phyloP scores from a whole-genome alignment of 2,329 filamentous ascomycete species.

The Fusarium avenaceum region DNA sequence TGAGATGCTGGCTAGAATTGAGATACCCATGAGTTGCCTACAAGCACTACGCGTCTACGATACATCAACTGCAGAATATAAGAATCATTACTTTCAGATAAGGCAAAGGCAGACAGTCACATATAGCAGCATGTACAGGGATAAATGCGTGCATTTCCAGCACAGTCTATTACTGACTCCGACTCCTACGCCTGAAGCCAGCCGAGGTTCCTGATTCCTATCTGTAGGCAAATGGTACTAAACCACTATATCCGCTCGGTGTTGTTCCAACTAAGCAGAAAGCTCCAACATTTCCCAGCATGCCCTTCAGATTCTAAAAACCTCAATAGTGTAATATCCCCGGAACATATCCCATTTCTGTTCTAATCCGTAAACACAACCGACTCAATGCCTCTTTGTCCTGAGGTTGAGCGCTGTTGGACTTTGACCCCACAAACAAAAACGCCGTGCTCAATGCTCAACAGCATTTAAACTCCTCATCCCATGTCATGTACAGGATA shows the following conservation, averaged over 20 bases:
- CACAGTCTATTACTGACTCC: constrained; percentile 47
- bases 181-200: constrained; percentile 50
- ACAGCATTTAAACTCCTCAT: constrained; percentile 31
- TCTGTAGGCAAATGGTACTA: constrained; percentile 48
- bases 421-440: constrained; percentile 19
- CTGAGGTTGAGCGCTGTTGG: constrained; percentile 19
- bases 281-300: constrained; percentile 36
- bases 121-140: constrained; percentile 11
- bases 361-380: constrained; percentile 15
- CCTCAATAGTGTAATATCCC: constrained; percentile 35
- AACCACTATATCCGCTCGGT: constrained; percentile 46
- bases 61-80: neutral
- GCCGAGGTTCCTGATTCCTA: constrained; percentile 37
- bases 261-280: constrained; percentile 49
- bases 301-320: constrained; percentile 39
- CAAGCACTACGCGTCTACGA: constrained; percentile 34
- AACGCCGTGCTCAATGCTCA: constrained; percentile 41
- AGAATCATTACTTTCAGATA: neutral
- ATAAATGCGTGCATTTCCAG: constrained; percentile 49
- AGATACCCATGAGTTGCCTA: constrained; percentile 45
- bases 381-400: constrained; percentile 8
- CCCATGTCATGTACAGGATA: constrained; percentile 38
- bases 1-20: constrained; percentile 4
- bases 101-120: neutral
- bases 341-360: constrained; percentile 1